phyloP scores from a whole-genome alignment of 371 early-diverging fungal genomes.

The Cokeromyces recurvatus region DNA sequence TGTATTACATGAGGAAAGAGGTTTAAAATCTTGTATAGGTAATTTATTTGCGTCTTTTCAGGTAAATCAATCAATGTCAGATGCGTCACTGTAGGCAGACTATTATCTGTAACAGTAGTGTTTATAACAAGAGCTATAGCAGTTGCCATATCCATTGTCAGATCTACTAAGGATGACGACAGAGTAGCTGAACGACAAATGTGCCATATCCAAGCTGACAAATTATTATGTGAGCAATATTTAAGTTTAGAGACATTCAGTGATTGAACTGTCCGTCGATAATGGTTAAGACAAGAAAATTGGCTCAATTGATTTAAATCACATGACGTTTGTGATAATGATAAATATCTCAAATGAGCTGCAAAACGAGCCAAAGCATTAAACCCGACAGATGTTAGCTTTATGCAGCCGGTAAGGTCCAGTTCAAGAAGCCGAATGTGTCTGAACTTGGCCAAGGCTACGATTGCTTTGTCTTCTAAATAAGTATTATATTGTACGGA shows the following conservation, averaged over 20 bases:
- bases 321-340: constrained; percentile 6
- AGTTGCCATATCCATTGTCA: constrained; percentile 1
- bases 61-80: constrained; percentile 1
- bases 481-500: constrained; percentile 15
- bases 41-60: constrained; percentile 4
- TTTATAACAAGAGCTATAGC: neutral
- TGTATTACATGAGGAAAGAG: constrained; percentile 3
- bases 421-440: constrained; percentile 23
- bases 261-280: neutral
- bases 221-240: neutral
- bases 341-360: constrained; percentile 10
- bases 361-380: constrained; percentile 11
- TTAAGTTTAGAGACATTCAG: constrained; percentile 8
- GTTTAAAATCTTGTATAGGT: constrained; percentile 1
- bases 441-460: constrained; percentile 29
- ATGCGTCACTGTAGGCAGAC: neutral
- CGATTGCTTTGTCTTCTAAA: constrained; percentile 22
- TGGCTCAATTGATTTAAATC: neutral
- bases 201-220: constrained; percentile 10
- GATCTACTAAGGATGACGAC: neutral
- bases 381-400: constrained; percentile 19
- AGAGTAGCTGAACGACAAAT: neutral
- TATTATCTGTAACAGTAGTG: neutral
- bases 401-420: constrained; percentile 25
- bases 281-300: constrained; percentile 1